These are phyloP conservation scores for Nakazawaea pomicola DNA, from an alignment of 805 yeast genomes.

Conservation along the genomic window DNA sequence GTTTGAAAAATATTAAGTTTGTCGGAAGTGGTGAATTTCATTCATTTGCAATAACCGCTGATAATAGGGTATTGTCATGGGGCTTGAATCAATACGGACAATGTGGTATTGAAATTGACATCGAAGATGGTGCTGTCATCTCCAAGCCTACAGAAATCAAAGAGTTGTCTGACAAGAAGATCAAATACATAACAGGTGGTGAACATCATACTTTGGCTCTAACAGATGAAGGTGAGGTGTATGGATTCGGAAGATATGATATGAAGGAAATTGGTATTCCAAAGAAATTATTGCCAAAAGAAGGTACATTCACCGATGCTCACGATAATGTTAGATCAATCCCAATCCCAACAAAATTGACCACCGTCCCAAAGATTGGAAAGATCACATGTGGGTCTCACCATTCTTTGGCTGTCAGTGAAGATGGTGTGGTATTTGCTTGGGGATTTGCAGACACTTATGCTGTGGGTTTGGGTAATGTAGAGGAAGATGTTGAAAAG, in stretches of 20 bases:
- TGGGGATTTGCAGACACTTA: slow-evolving; percentile 99
- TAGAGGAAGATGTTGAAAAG: slow-evolving; percentile 77
- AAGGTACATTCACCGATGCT: slow-evolving; percentile 64
- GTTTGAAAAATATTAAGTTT: slow-evolving; percentile 69
- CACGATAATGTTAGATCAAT: slow-evolving; percentile 80
- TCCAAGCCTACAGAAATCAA: slow-evolving; percentile 70
- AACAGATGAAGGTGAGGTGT: slow-evolving; percentile 65
- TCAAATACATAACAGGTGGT: slow-evolving; percentile 76
- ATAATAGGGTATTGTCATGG: slow-evolving; percentile 78
- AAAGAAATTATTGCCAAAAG: slow-evolving; percentile 58
- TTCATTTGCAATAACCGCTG: slow-evolving; percentile 81
- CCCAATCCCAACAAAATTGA: slow-evolving; percentile 75
- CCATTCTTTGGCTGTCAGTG: slow-evolving; percentile 82
- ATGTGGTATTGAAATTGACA: slow-evolving; percentile 75
- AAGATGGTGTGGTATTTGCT: slow-evolving; percentile 79
- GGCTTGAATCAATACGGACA: slow-evolving; percentile 97
- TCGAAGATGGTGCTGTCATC: slow-evolving; percentile 83
- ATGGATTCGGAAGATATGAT: slow-evolving; percentile 86
- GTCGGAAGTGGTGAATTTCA: slow-evolving; percentile 95
- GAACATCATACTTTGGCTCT: slow-evolving; percentile 90
- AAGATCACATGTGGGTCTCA: slow-evolving; percentile 82
- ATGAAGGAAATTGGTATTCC: slow-evolving; percentile 90
- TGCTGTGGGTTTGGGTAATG: slow-evolving; percentile 87
- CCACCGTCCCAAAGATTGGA: slow-evolving; percentile 51
- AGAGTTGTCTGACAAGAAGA: slow-evolving; percentile 53